Evolutionary conservation across 2,329 filamentous ascomycete genomes (phyloP).

Genomic region (Stachybotrys echinatus): DNA sequence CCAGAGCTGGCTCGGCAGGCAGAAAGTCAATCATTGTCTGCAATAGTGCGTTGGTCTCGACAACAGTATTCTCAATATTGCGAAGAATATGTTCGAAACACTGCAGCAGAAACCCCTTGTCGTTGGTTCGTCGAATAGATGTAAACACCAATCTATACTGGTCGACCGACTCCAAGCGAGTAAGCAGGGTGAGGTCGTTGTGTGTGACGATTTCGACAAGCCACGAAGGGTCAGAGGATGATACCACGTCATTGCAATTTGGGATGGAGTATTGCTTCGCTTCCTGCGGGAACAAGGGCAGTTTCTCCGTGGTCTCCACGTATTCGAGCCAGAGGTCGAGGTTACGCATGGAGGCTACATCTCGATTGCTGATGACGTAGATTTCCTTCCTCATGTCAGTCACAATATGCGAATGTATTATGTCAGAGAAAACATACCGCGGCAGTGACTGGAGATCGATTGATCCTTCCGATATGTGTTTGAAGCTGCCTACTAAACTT

Average conservation of each 20-base stretch:
- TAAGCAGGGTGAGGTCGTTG: not conserved
- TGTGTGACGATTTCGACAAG: not conserved
- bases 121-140: not conserved
- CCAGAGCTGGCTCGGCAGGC: not conserved
- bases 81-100: not conserved
- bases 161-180: not conserved
- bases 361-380: slow-evolving; percentile 36
- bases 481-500: slow-evolving; percentile 31
- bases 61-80: not conserved
- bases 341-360: slow-evolving; percentile 25
- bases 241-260: slow-evolving; percentile 16
- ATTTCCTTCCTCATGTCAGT: slow-evolving; percentile 24
- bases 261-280: slow-evolving; percentile 24
- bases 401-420: not conserved
- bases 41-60: accelerated
- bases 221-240: slow-evolving; percentile 4
- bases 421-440: slow-evolving; percentile 22
- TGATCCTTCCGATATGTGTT: slow-evolving; percentile 29
- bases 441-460: slow-evolving; percentile 25
- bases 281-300: slow-evolving; percentile 28
- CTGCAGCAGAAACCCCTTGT: not conserved
- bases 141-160: not conserved
- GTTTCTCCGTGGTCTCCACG: slow-evolving; percentile 28
- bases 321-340: slow-evolving; percentile 34
- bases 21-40: not conserved